Percentiles rank a stretch among this genome's conserved stretches.
phyloP scores from a whole-genome alignment of 495 filamentous ascomycete species.

The Aspergillus cristatus region DNA sequence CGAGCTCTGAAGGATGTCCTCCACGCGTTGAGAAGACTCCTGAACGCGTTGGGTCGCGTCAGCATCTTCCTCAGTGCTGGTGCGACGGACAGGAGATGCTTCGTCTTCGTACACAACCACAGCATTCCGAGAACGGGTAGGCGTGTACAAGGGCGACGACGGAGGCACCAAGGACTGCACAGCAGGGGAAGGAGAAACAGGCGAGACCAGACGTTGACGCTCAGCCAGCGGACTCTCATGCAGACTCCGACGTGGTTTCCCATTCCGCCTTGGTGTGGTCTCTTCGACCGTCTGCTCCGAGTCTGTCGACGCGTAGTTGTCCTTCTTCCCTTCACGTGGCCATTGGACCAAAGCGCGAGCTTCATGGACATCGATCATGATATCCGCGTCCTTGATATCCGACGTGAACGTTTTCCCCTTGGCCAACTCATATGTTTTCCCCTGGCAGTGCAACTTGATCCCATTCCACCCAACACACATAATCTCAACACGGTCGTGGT shows the following conservation, averaged over 20 bases:
- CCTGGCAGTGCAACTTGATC: conserved; percentile 84
- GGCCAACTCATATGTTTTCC: conserved; percentile 70
- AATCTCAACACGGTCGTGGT: conserved; percentile 67
- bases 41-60: conserved; percentile 15
- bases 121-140: conserved; percentile 32
- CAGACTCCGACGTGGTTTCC: conserved; percentile 18
- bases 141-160: conserved; percentile 35
- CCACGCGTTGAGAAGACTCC: conserved; percentile 14
- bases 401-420: conserved; percentile 89
- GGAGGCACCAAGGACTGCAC: conserved; percentile 30
- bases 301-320: conserved; percentile 49
- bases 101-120: conserved; percentile 60
- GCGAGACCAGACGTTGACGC: conserved; percentile 52
- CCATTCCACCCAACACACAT: conserved; percentile 95
- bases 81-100: conserved; percentile 30
- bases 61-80: conserved; percentile 17
- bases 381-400: conserved; percentile 79
- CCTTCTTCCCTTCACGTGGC: conserved; percentile 58
- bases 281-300: conserved; percentile 65
- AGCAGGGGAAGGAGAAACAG: conserved; percentile 66
- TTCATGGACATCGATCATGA: conserved; percentile 94
- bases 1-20: conserved; percentile 23
- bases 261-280: conserved; percentile 28
- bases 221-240: conserved; percentile 59
- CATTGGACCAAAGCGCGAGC: conserved; percentile 81